phyloP scores from a whole-genome alignment of 495 filamentous ascomycete genomes.

The Penicillium salamii region DNA sequence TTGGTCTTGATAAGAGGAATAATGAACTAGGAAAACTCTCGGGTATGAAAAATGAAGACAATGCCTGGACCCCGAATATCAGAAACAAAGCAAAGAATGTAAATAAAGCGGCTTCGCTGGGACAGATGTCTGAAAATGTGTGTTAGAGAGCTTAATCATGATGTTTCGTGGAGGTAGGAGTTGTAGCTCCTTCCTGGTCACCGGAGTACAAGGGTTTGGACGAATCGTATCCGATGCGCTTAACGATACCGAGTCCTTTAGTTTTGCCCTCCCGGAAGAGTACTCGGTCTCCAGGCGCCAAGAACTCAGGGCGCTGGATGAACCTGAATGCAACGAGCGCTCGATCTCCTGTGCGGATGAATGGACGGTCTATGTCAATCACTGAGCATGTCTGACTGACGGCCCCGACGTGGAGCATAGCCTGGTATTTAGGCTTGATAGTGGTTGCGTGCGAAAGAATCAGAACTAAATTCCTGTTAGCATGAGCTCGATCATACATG shows the following conservation, averaged over 20 bases:
- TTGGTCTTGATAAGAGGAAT: too few species aligned
- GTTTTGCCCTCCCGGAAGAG: conserved; percentile 94
- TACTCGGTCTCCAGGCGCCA: conserved; percentile 82
- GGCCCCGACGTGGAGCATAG: conserved; percentile 96
- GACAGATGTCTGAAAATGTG: too few species aligned
- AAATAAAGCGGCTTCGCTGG: not conserved
- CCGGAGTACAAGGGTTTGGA: conserved; percentile 50
- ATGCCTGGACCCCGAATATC: too few species aligned
- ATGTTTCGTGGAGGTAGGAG: conserved; percentile 8
- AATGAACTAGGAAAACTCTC: not conserved
- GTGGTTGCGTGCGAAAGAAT: conserved; percentile 98
- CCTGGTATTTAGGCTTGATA: conserved; percentile 96
- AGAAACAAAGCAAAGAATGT: not conserved
- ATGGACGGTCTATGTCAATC: conserved; percentile 95
- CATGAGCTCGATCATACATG: not conserved
- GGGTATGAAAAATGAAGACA: too few species aligned
- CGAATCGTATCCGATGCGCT: conserved; percentile 82
- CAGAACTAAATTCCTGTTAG: conserved; percentile 57
- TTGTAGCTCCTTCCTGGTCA: conserved; percentile 1
- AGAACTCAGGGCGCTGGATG: conserved; percentile 92
- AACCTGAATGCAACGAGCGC: conserved; percentile 92
- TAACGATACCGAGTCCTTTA: conserved; percentile 94
- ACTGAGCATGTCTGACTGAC: conserved; percentile 95
- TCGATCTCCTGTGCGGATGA: conserved; percentile 90
- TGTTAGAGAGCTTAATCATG: not conserved